Conservation (phyloP, 768 basidiomycete species). For the Lentinula boryana region DNA sequence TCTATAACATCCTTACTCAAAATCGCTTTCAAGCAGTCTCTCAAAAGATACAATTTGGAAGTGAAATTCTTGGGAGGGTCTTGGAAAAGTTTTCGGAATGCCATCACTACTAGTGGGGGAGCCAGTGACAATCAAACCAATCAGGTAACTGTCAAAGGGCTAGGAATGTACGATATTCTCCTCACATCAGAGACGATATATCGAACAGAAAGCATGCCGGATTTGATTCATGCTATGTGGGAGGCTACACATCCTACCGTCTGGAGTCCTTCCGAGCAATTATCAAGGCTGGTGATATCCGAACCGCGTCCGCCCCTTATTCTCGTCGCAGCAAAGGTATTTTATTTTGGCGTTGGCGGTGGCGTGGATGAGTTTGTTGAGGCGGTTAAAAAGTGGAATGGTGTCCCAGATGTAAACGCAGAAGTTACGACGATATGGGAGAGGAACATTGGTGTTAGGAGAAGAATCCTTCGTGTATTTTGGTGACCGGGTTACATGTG, state of each 20-base stretch:
- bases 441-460: conserved; percentile 59
- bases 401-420: not conserved
- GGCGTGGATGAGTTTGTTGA: conserved; percentile 71
- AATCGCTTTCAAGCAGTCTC: conserved; percentile 54
- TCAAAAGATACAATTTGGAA: conserved; percentile 46
- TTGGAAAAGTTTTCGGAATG: conserved; percentile 57
- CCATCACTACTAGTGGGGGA: conserved; percentile 18
- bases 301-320: conserved; percentile 28
- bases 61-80: conserved; percentile 79
- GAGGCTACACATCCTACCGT: conserved; percentile 21
- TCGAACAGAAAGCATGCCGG: conserved; percentile 51
- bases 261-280: not conserved
- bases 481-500: conserved; percentile 30
- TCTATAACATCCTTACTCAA: conserved; percentile 61
- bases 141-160: not conserved
- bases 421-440: conserved; percentile 60
- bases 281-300: not conserved
- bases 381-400: conserved; percentile 30
- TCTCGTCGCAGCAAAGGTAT: conserved; percentile 83
- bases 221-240: conserved; percentile 51
- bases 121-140: not conserved
- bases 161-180: conserved; percentile 53
- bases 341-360: conserved; percentile 96
- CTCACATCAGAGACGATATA: conserved; percentile 96
- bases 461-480: conserved; percentile 58